phyloP scores from a whole-genome alignment of 495 filamentous ascomycete species.

The Ramalina intermedia region DNA sequence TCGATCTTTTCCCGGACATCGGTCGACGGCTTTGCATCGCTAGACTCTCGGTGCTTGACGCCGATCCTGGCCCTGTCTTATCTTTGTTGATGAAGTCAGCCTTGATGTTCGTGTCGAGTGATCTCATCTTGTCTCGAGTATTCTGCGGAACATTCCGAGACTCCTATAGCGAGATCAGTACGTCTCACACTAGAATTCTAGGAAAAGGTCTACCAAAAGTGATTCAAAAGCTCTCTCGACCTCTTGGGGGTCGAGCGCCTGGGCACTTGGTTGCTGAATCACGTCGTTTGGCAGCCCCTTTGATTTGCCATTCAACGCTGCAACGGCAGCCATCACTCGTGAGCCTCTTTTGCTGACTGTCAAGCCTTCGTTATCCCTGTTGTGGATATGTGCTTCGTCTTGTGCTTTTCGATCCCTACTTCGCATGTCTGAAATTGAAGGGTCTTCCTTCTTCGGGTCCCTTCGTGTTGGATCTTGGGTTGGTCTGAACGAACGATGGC shows the following conservation, averaged over 20 bases:
- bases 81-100: conserved; percentile 88
- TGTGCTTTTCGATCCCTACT: too few relatives aligned
- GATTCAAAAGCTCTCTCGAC: conserved; percentile 37
- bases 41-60: conserved; percentile 23
- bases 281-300: conserved; percentile 20
- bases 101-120: conserved; percentile 76
- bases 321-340: conserved; percentile 52
- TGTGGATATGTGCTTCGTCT: too few relatives aligned
- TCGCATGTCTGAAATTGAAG: too few relatives aligned
- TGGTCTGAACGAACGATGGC: background rate
- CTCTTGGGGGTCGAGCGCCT: conserved; percentile 30
- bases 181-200: conserved; percentile 14
- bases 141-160: conserved; percentile 84
- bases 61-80: conserved; percentile 45
- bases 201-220: conserved; percentile 23
- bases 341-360: conserved; percentile 20
- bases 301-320: conserved; percentile 38
- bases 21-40: conserved; percentile 5
- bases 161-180: conserved; percentile 44
- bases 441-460: conserved; percentile 3
- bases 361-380: background rate
- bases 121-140: conserved; percentile 86
- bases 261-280: conserved; percentile 30
- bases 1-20: conserved; percentile 19
- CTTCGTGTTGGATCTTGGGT: conserved; percentile 6